phyloP scores from a whole-genome alignment of 306 rosid genomes.

The Lathyrus aphaca region DNA sequence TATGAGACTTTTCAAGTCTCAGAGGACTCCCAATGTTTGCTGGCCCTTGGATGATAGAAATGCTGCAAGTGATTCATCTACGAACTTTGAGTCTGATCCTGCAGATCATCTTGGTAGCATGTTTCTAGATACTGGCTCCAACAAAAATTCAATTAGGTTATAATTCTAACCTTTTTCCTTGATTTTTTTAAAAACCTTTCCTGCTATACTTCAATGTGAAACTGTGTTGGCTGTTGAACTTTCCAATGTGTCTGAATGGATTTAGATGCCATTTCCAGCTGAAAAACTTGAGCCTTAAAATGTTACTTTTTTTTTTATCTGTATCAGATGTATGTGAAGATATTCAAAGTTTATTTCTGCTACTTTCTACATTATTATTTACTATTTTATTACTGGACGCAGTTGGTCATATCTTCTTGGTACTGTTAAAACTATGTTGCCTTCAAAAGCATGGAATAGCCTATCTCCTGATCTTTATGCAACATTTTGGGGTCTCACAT shows the following conservation, averaged over 20 bases:
- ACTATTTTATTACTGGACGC: slow-evolving; percentile 37
- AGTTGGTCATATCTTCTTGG: slow-evolving; percentile 91
- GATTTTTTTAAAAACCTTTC: slow-evolving; percentile 1
- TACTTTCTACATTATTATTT: slow-evolving; percentile 10
- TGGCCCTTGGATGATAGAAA: slow-evolving; percentile 83
- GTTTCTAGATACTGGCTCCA: slow-evolving; percentile 77
- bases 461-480: slow-evolving; percentile 96
- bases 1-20: slow-evolving; percentile 87
- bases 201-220: background rate
- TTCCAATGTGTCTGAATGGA: background rate
- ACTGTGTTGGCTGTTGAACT: slow-evolving; percentile 9
- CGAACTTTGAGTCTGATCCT: slow-evolving; percentile 63
- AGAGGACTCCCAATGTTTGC: slow-evolving; percentile 60
- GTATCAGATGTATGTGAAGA: slow-evolving; percentile 19
- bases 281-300: slow-evolving; percentile 13
- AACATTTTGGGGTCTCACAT: slow-evolving; percentile 98
- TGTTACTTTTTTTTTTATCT: slow-evolving; percentile 14
- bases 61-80: slow-evolving; percentile 48
- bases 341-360: slow-evolving; percentile 21
- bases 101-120: slow-evolving; percentile 51
- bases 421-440: slow-evolving; percentile 84
- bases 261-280: slow-evolving; percentile 33
- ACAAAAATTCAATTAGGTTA: slow-evolving; percentile 64
- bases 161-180: slow-evolving; percentile 14
- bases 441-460: slow-evolving; percentile 97